phyloP scores from a whole-genome alignment of 2,329 filamentous ascomycete genomes.

The Xylaria sp. region DNA sequence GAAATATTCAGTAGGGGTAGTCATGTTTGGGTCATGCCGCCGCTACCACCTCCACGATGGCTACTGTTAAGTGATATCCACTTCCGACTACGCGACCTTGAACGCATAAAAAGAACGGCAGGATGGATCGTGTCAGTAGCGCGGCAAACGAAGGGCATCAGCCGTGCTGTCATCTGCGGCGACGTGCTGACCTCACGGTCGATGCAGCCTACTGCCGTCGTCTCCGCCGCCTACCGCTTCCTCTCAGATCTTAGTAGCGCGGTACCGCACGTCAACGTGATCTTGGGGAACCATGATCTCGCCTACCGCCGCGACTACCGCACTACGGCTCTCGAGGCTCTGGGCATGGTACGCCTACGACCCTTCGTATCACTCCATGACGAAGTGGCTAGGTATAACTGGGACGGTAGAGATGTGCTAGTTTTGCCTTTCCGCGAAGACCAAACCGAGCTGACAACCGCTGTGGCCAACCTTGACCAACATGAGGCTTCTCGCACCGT shows the following conservation, averaged over 20 bases:
- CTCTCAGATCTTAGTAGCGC: conserved; percentile 44
- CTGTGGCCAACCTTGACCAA: conserved; percentile 41
- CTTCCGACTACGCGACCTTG: conserved; percentile 48
- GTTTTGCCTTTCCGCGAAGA: conserved; percentile 51
- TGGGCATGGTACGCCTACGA: conserved; percentile 43
- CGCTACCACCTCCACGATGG: conserved; percentile 41
- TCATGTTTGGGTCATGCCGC: conserved; percentile 21
- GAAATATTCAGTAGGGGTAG: too few relatives aligned
- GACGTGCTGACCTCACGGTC: conserved; percentile 49
- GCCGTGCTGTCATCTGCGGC: conserved; percentile 50
- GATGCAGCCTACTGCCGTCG: conserved; percentile 47
- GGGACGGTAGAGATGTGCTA: conserved; percentile 49
- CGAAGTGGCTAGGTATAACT: conserved; percentile 39
- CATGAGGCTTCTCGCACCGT: conserved; percentile 44
- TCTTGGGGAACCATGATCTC: conserved; percentile 53
- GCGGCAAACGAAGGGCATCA: conserved; percentile 38
- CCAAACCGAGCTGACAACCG: conserved; percentile 45
- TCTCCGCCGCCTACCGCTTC: conserved; percentile 51
- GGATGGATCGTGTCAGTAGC: conserved; percentile 48
- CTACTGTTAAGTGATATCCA: conserved; percentile 51
- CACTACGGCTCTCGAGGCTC: conserved; percentile 49
- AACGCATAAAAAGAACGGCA: conserved; percentile 46
- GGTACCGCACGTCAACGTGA: conserved; percentile 48
- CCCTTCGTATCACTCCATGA: conserved; percentile 46
- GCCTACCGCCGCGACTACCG: conserved; percentile 48